Evolutionary conservation across 1,284 basidiomycete genomes (phyloP).

Genomic region (Ustilago loliicola): DNA sequence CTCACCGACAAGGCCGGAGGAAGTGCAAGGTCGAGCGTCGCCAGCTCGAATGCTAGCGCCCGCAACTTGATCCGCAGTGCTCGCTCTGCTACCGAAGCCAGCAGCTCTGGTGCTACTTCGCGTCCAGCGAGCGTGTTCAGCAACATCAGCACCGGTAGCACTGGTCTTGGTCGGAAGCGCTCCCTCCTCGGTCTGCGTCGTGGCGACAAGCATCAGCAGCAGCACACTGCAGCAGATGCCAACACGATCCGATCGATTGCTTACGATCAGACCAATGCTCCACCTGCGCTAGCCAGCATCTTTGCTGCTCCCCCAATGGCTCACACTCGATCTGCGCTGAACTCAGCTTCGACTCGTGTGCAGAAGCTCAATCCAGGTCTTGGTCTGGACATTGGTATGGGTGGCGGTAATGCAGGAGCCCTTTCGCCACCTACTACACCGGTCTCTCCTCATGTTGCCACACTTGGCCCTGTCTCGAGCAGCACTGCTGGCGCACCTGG

Average conservation of each 20-base stretch:
- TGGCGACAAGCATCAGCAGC: slow-evolving; percentile 34
- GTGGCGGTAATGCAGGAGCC: slow-evolving; percentile 9
- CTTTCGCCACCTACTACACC: slow-evolving; percentile 43
- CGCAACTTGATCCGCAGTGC: slow-evolving; percentile 42
- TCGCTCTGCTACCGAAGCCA: slow-evolving; percentile 28
- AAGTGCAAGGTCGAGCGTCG: slow-evolving; percentile 23
- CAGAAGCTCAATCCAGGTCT: slow-evolving; percentile 62
- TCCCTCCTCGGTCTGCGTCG: slow-evolving; percentile 47
- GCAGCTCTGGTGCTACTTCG: slow-evolving; percentile 33
- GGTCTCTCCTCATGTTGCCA: slow-evolving; percentile 17
- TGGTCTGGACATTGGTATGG: slow-evolving; percentile 51
- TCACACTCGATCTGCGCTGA: slow-evolving; percentile 13
- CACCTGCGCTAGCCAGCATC: slow-evolving; percentile 36
- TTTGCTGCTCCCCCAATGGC: slow-evolving; percentile 22
- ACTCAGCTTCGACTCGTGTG: slow-evolving; percentile 31
- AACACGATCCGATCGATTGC: slow-evolving; percentile 46
- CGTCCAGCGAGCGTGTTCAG: slow-evolving; percentile 57
- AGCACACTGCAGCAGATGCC: slow-evolving; percentile 28
- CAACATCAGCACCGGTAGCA: slow-evolving; percentile 49
- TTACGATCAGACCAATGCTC: slow-evolving; percentile 44
- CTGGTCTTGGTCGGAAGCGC: slow-evolving; percentile 42
- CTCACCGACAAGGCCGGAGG: slow-evolving; percentile 43
- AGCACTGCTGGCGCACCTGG: slow-evolving; percentile 28
- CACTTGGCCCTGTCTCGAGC: slow-evolving; percentile 14
- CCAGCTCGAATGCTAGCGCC: slow-evolving; percentile 33